phyloP scores from a whole-genome alignment of 2,329 filamentous ascomycete genomes.

The Botrytis deweyae region DNA sequence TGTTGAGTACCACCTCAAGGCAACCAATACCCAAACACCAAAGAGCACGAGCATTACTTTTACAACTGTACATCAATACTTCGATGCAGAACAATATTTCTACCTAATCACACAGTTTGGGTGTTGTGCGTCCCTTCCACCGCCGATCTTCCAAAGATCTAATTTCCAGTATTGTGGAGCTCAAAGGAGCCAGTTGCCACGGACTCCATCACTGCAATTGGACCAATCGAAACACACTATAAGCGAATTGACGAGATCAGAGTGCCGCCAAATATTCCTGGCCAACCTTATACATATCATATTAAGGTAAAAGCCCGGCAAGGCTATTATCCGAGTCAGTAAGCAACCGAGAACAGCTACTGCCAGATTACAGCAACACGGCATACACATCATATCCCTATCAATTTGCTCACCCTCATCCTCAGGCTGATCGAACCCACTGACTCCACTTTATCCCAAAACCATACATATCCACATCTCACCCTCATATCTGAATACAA shows the following conservation, averaged over 20 bases:
- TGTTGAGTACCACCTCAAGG: neutral
- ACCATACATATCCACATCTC: neutral
- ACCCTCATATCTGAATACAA: neutral
- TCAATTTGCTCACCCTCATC: neutral
- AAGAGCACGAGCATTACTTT: neutral
- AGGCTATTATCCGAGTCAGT: neutral
- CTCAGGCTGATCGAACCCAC: neutral
- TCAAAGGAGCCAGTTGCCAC: neutral
- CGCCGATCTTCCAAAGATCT: slow-evolving; percentile 6
- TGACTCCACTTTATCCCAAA: neutral
- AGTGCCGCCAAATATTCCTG: neutral
- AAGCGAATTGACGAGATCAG: slow-evolving; percentile 11
- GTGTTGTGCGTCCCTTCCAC: neutral
- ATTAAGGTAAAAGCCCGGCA: neutral
- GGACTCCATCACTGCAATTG: neutral
- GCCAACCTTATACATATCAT: slow-evolving; percentile 16
- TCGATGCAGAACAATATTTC: neutral
- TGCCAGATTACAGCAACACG: slow-evolving; percentile 7
- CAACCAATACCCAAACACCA: slow-evolving; percentile 1
- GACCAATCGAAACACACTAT: slow-evolving; percentile 7
- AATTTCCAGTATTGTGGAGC: slow-evolving; percentile 13
- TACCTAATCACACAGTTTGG: slow-evolving; percentile 3
- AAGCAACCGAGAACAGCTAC: slow-evolving; percentile 2
- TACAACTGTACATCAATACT: neutral
- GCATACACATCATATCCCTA: slow-evolving; percentile 5